A percentile compares a stretch with the other conserved stretches of the same genome.
These are phyloP conservation scores for Paraconiothyrium sp. DNA, from an alignment of 2,329 filamentous ascomycete genomes.

Conservation along the genomic window DNA sequence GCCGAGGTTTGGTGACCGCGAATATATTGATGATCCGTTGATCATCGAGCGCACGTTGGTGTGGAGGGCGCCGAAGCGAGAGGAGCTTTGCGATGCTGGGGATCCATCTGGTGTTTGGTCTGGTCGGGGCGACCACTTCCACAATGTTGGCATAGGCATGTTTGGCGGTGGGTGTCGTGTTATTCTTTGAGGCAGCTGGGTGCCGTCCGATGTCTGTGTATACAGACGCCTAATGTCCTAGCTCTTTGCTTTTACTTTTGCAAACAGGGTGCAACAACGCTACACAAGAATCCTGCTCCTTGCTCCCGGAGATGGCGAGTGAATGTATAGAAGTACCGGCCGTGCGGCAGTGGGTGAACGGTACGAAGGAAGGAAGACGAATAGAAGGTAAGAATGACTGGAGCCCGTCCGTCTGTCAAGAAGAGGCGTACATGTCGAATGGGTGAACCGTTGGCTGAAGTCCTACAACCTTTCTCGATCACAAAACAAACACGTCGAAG, in stretches of 20 bases:
- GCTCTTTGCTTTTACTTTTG: conserved; percentile 35
- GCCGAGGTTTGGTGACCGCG: conserved; percentile 41
- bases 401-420: conserved; percentile 42
- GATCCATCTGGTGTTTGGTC: conserved; percentile 38
- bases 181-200: neutral
- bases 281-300: conserved; percentile 33
- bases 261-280: conserved; percentile 26
- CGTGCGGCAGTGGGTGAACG: conserved; percentile 36
- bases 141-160: conserved; percentile 47
- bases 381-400: conserved; percentile 41
- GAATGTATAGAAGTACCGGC: conserved; percentile 30
- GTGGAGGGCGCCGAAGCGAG: conserved; percentile 32
- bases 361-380: conserved; percentile 22
- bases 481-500: neutral
- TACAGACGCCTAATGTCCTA: conserved; percentile 22
- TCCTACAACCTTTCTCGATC: neutral
- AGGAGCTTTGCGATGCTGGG: conserved; percentile 28
- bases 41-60: conserved; percentile 38
- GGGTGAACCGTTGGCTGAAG: conserved; percentile 8
- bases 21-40: conserved; percentile 51
- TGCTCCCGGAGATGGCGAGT: conserved; percentile 34
- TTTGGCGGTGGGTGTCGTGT: conserved; percentile 6
- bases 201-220: conserved; percentile 18
- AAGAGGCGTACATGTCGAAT: conserved; percentile 39
- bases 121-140: conserved; percentile 44